These are phyloP conservation scores for Penicillium coffeae DNA, from an alignment of 495 filamentous ascomycete species.

Conservation along the genomic window DNA sequence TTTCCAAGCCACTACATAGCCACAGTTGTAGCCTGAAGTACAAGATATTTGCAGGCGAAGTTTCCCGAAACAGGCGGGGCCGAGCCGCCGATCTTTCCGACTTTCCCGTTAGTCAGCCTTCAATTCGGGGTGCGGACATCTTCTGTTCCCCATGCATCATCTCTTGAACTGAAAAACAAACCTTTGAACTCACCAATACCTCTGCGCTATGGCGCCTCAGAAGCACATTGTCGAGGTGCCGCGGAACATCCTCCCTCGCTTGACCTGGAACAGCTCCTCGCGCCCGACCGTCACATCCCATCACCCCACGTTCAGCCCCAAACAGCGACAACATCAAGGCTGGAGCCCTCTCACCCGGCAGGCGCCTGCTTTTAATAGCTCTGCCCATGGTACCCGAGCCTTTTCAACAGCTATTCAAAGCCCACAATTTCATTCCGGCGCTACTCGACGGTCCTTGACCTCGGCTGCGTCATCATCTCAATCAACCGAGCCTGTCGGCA, in stretches of 20 bases:
- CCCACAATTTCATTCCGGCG: constrained; percentile 12
- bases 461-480: constrained; percentile 9
- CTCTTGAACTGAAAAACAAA: no score
- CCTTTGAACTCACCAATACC: no score
- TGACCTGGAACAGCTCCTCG: constrained; percentile 43
- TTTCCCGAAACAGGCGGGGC: not conserved
- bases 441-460: constrained; percentile 19
- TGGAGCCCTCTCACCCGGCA: constrained; percentile 24
- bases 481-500: constrained; percentile 17
- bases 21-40: no score
- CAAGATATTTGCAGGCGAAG: no score
- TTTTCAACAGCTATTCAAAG: constrained; percentile 21
- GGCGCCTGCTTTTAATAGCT: constrained; percentile 11
- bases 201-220: constrained; percentile 29
- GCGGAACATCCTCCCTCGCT: constrained; percentile 39
- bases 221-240: constrained; percentile 39
- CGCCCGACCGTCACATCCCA: constrained; percentile 31
- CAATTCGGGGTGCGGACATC: no score
- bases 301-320: constrained; percentile 25
- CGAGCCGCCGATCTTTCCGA: constrained; percentile 10
- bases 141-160: no score
- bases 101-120: not conserved
- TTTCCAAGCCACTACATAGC: no score
- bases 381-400: constrained; percentile 16
- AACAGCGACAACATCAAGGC: constrained; percentile 21